Percentiles rank a stretch among this genome's conserved stretches.
These are phyloP conservation scores for Quercus cerris DNA, from an alignment of 306 rosid genomes.

Conservation along the genomic window DNA sequence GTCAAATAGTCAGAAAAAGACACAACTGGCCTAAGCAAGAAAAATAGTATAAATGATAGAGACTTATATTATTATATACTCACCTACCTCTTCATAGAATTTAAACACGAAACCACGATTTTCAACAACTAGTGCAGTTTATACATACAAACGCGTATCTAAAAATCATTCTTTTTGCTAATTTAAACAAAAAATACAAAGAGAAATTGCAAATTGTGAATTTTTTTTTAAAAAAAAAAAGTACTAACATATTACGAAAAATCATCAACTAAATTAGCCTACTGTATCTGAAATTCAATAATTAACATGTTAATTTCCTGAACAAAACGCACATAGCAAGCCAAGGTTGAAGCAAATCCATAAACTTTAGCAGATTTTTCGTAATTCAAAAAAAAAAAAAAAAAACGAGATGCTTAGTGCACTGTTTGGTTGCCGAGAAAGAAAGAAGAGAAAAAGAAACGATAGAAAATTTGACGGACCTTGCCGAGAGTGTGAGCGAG, in stretches of 20 bases:
- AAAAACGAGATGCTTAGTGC: neutral
- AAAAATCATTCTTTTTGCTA: neutral
- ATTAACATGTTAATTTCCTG: too few species aligned
- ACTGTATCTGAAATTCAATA: too few species aligned
- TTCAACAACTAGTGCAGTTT: neutral
- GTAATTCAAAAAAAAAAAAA: neutral
- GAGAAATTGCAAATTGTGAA: neutral
- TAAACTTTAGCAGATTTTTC: neutral
- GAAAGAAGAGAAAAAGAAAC: neutral
- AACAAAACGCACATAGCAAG: neutral
- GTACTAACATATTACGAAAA: neutral
- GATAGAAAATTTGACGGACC: slow-evolving; percentile 31
- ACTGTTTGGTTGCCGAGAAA: neutral
- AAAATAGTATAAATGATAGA: neutral
- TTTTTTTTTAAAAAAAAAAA: neutral
- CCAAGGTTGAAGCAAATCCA: neutral
- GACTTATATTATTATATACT: neutral
- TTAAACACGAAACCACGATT: neutral
- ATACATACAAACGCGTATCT: neutral
- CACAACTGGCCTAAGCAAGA: neutral
- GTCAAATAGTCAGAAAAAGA: neutral
- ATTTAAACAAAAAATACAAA: too few species aligned
- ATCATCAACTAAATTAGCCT: neutral
- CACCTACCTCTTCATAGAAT: neutral
- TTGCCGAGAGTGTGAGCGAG: slow-evolving; percentile 92